Evolutionary conservation across 2,329 filamentous ascomycete genomes (phyloP).

Genomic region (Neocucurbitaria cava): DNA sequence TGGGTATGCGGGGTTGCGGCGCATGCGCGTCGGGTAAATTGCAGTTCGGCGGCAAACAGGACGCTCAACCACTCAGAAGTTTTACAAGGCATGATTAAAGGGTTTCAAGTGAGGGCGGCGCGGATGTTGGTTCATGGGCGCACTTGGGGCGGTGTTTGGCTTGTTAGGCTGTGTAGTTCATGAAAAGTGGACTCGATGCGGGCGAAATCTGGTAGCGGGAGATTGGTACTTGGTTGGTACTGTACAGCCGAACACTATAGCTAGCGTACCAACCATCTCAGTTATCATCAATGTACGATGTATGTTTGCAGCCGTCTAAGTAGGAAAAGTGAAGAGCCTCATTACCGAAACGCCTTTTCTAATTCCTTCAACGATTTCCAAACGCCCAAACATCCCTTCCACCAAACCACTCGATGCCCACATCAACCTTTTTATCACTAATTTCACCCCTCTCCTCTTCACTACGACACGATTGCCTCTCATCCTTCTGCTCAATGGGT

Average conservation of each 20-base stretch:
- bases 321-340: background rate
- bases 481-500: constrained; percentile 26
- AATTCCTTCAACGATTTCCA: constrained; percentile 22
- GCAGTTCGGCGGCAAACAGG: constrained; percentile 4
- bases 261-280: background rate
- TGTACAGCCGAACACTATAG: too few relatives aligned
- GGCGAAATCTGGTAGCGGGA: background rate
- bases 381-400: constrained; percentile 27
- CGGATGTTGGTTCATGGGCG: background rate
- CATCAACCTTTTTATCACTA: constrained; percentile 23
- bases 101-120: background rate
- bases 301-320: background rate
- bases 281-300: background rate
- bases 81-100: background rate
- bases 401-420: constrained; percentile 22
- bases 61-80: background rate
- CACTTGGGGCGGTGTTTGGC: background rate
- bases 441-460: constrained; percentile 41
- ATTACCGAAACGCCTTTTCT: background rate
- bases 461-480: constrained; percentile 32
- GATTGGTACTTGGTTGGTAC: too few relatives aligned
- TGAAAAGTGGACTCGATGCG: background rate
- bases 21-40: constrained; percentile 14
- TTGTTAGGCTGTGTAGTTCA: background rate
- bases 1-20: constrained; percentile 17